Evolutionary conservation across 176 grass and related monocot species (phyloP).

Genomic region (Zizania latifolia): DNA sequence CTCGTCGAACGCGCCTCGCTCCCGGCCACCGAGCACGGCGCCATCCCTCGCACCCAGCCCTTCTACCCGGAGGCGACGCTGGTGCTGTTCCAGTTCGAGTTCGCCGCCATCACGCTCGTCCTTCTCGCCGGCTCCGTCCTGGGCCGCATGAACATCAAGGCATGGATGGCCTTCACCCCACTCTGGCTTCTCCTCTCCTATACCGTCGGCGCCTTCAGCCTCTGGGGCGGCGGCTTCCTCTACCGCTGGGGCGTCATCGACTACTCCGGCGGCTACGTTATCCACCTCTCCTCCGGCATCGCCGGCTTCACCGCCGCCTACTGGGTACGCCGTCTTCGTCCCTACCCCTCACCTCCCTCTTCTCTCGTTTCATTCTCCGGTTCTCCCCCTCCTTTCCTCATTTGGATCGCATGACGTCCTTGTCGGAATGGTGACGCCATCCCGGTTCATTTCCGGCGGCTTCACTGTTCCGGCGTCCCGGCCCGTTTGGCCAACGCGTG

Average conservation of each 20-base stretch:
- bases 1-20: conserved; percentile 40
- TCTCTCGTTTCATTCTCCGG: too few species aligned
- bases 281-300: conserved; percentile 84
- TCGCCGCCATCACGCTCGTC: conserved; percentile 80
- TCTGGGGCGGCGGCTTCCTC: conserved; percentile 92
- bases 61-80: conserved; percentile 59
- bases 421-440: neutral
- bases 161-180: conserved; percentile 87
- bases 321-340: conserved; percentile 31
- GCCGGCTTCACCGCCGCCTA: conserved; percentile 84
- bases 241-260: conserved; percentile 96
- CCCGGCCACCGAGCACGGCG: conserved; percentile 32
- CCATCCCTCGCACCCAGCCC: conserved; percentile 8
- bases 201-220: conserved; percentile 79
- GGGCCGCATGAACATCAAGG: conserved; percentile 85
- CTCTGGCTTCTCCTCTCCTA: conserved; percentile 83
- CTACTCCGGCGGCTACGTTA: conserved; percentile 92
- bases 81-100: conserved; percentile 72
- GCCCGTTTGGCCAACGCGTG: conserved; percentile 18
- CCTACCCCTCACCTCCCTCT: neutral
- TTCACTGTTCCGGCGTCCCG: neutral
- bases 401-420: neutral
- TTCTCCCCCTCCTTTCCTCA: neutral
- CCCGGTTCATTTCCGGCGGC: neutral
- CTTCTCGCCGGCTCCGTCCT: conserved; percentile 72